These are phyloP conservation scores for Stramenopiles sp. DNA, from an alignment of 352 stramenopile genomes.

Conservation along the genomic window DNA sequence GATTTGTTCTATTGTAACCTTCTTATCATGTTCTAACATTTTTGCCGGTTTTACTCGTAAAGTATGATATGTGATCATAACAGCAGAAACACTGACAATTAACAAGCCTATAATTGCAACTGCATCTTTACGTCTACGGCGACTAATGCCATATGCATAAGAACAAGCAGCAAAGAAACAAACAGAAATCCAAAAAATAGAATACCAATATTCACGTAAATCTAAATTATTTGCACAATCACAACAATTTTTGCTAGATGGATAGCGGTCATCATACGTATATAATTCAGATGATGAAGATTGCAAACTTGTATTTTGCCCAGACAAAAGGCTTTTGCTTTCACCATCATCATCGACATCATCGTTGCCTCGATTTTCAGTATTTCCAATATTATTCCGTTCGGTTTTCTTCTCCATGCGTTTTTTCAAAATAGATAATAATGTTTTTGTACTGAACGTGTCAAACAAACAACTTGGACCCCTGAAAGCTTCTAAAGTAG, in stretches of 20 bases:
- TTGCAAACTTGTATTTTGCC: background rate
- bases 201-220: slow-evolving; percentile 4
- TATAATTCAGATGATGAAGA: background rate
- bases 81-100: background rate
- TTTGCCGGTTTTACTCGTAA: background rate
- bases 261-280: background rate
- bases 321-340: background rate
- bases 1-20: background rate
- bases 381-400: background rate
- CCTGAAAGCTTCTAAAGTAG: background rate
- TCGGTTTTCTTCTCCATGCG: background rate
- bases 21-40: background rate
- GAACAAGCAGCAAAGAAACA: background rate
- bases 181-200: background rate
- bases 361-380: too few species aligned
- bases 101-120: background rate
- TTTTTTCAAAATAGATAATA: background rate
- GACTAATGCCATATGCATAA: background rate
- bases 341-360: slow-evolving; percentile 5
- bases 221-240: slow-evolving; percentile 1
- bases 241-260: background rate
- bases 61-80: slow-evolving; percentile 4
- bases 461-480: slow-evolving; percentile 2
- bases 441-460: background rate
- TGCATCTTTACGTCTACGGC: background rate